Percentiles rank a stretch among this genome's conserved stretches.
These are phyloP conservation scores for Aspergillus uvarum DNA, from an alignment of 2,329 filamentous ascomycete genomes.

Conservation along the genomic window DNA sequence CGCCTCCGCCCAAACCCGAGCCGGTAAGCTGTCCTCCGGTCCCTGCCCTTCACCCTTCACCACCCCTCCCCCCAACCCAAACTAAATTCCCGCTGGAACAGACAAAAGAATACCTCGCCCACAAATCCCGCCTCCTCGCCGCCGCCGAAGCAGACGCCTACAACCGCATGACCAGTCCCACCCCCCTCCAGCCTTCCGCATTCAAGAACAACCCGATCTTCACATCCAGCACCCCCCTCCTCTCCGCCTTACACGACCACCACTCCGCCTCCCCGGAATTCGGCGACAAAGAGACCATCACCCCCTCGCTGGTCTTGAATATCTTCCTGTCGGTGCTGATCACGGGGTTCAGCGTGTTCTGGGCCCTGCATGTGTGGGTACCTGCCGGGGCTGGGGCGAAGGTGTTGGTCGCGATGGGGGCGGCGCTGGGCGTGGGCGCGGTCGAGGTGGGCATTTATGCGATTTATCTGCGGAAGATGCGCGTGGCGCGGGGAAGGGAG, in stretches of 20 bases:
- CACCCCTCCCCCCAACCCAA: background rate
- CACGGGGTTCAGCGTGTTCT: constrained; percentile 50
- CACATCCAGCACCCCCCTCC: constrained; percentile 57
- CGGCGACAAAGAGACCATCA: constrained; percentile 47
- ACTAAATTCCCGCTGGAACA: background rate
- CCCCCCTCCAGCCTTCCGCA: no score
- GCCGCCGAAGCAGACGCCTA: constrained; percentile 82
- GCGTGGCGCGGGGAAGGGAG: constrained; percentile 40
- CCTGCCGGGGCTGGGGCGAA: constrained; percentile 36
- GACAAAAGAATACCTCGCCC: constrained; percentile 70
- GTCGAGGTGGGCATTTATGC: constrained; percentile 50
- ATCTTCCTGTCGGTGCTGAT: constrained; percentile 83
- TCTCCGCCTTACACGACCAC: constrained; percentile 48
- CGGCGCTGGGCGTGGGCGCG: constrained; percentile 45
- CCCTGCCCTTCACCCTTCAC: background rate
- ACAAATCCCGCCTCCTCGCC: constrained; percentile 81
- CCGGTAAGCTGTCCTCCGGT: no score
- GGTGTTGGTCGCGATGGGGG: constrained; percentile 43
- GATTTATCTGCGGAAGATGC: constrained; percentile 47
- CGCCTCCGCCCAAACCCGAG: constrained; percentile 75
- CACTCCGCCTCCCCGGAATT: constrained; percentile 30
- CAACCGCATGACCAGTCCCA: constrained; percentile 66
- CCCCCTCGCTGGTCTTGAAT: constrained; percentile 72
- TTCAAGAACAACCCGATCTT: constrained; percentile 31
- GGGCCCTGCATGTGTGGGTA: constrained; percentile 36